phyloP scores from a whole-genome alignment of 2,329 filamentous ascomycete genomes.

The Phaeophleospora eucalypticola region DNA sequence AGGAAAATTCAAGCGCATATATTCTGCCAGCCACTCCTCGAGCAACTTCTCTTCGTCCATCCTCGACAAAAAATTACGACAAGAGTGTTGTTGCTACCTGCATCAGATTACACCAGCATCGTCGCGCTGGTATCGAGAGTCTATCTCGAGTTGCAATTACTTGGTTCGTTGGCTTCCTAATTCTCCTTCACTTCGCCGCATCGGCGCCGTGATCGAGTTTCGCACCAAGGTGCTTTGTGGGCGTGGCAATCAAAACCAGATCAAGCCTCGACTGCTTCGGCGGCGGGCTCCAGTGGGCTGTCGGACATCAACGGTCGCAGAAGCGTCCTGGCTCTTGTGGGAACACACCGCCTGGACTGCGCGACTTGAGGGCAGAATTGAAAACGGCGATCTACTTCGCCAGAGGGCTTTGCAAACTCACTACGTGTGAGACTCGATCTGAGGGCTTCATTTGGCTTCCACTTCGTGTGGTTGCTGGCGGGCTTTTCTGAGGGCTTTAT shows the following conservation, averaged over 20 bases:
- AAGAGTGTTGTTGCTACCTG: conserved; percentile 14
- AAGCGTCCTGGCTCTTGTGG: conserved; percentile 47
- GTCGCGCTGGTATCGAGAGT: background rate
- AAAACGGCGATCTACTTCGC: conserved; percentile 34
- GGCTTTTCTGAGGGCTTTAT: conserved; percentile 35
- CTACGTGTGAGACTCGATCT: conserved; percentile 25
- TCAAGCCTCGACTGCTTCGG: conserved; percentile 17
- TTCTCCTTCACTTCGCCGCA: conserved; percentile 23
- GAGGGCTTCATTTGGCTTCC: conserved; percentile 31
- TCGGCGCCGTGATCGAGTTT: conserved; percentile 24
- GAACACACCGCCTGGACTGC: conserved; percentile 48
- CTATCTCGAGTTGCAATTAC: conserved; percentile 2
- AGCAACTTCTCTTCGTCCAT: conserved; percentile 1
- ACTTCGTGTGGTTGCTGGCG: conserved; percentile 25
- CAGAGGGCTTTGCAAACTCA: conserved; percentile 32
- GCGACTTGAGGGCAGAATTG: conserved; percentile 40
- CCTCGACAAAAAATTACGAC: background rate
- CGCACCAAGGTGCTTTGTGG: conserved; percentile 22
- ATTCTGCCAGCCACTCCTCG: background rate
- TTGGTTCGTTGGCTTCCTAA: conserved; percentile 28
- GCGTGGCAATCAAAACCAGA: conserved; percentile 15
- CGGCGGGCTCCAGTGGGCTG: conserved; percentile 26
- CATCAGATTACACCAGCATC: conserved; percentile 8
- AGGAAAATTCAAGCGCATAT: background rate
- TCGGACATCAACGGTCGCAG: conserved; percentile 21